phyloP scores from a whole-genome alignment of 73 alveolate genomes.

The Paramecium tetraurelia region DNA sequence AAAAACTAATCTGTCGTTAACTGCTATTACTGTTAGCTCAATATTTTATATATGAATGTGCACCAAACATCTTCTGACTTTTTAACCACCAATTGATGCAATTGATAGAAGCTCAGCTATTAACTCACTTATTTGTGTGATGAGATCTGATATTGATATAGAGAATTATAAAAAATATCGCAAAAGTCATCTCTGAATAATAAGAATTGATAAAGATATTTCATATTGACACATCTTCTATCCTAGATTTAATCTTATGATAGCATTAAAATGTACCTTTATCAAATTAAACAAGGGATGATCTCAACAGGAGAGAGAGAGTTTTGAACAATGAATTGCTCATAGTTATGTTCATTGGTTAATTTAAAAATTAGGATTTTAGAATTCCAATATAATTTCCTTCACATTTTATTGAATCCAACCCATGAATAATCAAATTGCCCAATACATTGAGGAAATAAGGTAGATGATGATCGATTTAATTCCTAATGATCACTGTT shows the following conservation, averaged over 20 bases:
- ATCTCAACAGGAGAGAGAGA: neutral
- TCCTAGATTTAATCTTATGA: neutral
- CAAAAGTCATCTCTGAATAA: conserved; percentile 40
- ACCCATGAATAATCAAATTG: neutral
- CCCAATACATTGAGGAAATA: neutral
- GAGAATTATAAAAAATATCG: neutral
- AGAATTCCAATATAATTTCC: neutral
- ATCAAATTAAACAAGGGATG: neutral
- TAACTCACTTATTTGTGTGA: neutral
- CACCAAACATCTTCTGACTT: conserved; percentile 11
- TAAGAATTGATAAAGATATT: conserved; percentile 39
- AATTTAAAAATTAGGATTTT: neutral
- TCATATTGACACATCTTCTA: neutral
- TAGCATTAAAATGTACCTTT: neutral
- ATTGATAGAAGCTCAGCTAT: neutral
- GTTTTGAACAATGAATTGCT: conserved; percentile 10
- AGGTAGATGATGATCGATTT: neutral
- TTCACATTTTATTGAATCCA: neutral
- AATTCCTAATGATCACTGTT: neutral
- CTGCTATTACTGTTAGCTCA: neutral
- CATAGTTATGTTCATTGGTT: neutral
- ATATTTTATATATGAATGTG: neutral
- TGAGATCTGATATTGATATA: neutral
- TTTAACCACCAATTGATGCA: neutral
- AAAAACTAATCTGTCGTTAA: neutral